Base-by-base conservation (phyloP, 345 rosid genomes). In the Syzygium aqueum region DNA sequence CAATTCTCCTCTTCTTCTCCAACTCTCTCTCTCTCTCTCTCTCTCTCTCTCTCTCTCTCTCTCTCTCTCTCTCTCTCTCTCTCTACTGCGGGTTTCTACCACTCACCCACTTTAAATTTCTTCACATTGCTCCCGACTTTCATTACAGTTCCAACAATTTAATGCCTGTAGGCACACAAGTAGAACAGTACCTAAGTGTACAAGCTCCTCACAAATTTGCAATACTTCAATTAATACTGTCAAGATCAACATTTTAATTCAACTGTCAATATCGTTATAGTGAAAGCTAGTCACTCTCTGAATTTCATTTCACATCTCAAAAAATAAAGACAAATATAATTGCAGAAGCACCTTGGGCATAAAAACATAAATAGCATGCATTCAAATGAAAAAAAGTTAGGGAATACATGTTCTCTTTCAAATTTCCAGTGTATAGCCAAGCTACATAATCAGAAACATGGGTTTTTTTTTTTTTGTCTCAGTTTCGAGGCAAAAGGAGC, bases 101-200 rank as follows among this genome's bases (percentile, higher is more conserved):
- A n/a, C n/a, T n/a, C 97, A 10, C 94, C 97, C 61, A 84, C 92
- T 88, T 92, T 95, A 92, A 95, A 95, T 82, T 93, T 95, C 30
- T 86, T 85, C 89, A 96, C 99, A 23, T 92, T 94, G 13, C 88
- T 92, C 27, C 99, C 99, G 16, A 91, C 89, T 88, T 92, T 92
- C 77, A 94, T 92, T 59, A 93, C 98, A 2, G 90, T 86, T 52
- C 99, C 99, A 59, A 93, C 97, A 19, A 96, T 95, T 87, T 96
- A 98, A 90, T 96, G 99, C 90, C 98, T 96, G 93, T 59, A 85
- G 85, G 86, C 37, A 86, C 37, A 28, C 11, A 28, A 37, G 22
- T 4, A 5, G 16, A 27, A 19, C 33, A 27, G 13, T 27, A 46
- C 17, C 19, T 17, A 51, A 84, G 85, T 30, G 57, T 28, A 30